A percentile compares a stretch with the other conserved stretches of the same genome.
Conservation (phyloP, 2,329 filamentous ascomycete species). For the Cytospora leucostoma region DNA sequence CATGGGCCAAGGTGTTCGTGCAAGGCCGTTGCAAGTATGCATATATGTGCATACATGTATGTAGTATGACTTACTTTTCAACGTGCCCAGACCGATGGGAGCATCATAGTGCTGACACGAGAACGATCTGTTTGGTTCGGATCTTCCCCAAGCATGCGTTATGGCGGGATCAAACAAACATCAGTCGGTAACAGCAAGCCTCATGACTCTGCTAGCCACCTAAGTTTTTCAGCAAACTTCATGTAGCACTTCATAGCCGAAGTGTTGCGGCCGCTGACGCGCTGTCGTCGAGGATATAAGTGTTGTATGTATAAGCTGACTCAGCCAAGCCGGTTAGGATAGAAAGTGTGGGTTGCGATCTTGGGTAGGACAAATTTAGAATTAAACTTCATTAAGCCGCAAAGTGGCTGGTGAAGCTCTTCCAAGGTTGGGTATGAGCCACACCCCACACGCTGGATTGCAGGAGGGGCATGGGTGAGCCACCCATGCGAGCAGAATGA, state of each 20-base stretch:
- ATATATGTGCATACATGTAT: background rate
- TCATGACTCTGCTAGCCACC: background rate
- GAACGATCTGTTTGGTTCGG: background rate
- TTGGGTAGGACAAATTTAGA: slow-evolving; percentile 12
- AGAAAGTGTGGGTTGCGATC: slow-evolving; percentile 3
- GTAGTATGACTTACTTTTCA: background rate
- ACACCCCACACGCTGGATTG: background rate
- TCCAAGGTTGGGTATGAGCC: background rate
- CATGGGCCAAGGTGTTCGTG: background rate
- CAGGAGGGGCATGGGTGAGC: slow-evolving; percentile 7
- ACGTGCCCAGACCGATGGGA: background rate
- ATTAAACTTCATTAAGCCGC: slow-evolving; percentile 19
- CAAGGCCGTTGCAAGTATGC: background rate
- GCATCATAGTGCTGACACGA: background rate
- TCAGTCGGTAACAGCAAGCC: background rate
- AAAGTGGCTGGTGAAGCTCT: slow-evolving; percentile 10
- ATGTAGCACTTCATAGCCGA: background rate
- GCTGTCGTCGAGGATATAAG: background rate
- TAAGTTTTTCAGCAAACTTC: background rate
- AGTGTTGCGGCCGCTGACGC: background rate
- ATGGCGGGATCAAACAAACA: background rate
- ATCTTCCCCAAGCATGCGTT: background rate
- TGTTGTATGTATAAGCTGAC: slow-evolving; percentile 5
- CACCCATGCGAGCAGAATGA: slow-evolving; percentile 5
- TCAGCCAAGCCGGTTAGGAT: background rate